Conservation (phyloP, 768 basidiomycete species). For the Calocera viscosa region DNA sequence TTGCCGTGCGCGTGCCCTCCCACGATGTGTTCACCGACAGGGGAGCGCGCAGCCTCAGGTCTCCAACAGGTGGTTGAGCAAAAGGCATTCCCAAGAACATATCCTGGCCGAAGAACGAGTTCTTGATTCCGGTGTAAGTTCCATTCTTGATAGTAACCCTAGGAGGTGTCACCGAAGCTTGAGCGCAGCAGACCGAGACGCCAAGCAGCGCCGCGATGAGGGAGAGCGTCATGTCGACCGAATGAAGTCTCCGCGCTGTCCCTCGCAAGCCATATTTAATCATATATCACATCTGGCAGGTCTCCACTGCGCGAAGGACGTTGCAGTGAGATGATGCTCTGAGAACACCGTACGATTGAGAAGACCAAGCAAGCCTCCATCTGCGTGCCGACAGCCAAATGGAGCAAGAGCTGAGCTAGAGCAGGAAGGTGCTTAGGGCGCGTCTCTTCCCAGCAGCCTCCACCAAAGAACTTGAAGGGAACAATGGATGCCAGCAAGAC, state of each 20-base stretch:
- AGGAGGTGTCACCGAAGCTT: neutral
- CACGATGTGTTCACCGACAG: conserved; percentile 29
- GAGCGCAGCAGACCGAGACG: neutral
- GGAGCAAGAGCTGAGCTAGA: neutral
- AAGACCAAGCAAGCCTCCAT: neutral
- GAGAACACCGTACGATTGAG: neutral
- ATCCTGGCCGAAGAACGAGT: conserved; percentile 29
- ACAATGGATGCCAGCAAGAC: too few species aligned
- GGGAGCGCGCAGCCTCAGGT: conserved; percentile 47
- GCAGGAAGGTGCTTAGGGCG: too few species aligned
- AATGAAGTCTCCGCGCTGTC: neutral
- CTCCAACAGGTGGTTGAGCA: conserved; percentile 44
- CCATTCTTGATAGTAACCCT: conserved; percentile 22
- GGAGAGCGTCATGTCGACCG: neutral
- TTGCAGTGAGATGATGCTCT: neutral
- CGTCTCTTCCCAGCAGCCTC: too few species aligned
- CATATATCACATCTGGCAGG: too few species aligned
- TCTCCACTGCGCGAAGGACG: neutral
- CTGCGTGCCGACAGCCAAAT: neutral
- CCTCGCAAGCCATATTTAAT: too few species aligned
- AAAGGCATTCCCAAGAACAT: conserved; percentile 52
- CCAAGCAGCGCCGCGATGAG: neutral
- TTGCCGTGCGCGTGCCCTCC: conserved; percentile 32
- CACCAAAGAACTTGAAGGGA: too few species aligned
- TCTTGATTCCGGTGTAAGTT: conserved; percentile 18